phyloP scores from a whole-genome alignment of 164 flowering plant species.

The Aristolochia californica region DNA sequence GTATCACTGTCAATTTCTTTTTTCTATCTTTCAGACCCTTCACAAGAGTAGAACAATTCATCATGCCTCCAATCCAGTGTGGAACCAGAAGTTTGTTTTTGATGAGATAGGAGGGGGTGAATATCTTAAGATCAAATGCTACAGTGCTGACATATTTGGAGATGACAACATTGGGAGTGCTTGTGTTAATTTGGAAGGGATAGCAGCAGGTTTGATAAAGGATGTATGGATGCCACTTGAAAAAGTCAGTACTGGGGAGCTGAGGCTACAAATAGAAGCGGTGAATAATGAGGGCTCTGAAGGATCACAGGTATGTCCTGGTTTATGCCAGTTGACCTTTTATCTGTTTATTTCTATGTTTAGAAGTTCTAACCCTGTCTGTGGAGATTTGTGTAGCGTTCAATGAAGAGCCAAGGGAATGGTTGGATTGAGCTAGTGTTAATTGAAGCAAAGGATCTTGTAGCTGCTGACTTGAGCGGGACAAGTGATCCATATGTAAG shows the following conservation, averaged over 20 bases:
- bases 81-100: conserved; percentile 89
- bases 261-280: conserved; percentile 71
- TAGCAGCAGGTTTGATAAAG: conserved; percentile 52
- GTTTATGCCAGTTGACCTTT: not conserved
- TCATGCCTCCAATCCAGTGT: conserved; percentile 38
- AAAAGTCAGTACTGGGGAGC: conserved; percentile 78
- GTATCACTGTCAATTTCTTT: not conserved
- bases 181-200: conserved; percentile 75
- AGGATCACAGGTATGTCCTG: conserved; percentile 38
- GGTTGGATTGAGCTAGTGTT: conserved; percentile 85
- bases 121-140: conserved; percentile 73
- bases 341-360: not conserved
- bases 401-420: conserved; percentile 24
- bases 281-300: conserved; percentile 31
- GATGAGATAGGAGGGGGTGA: conserved; percentile 82
- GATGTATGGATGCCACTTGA: conserved; percentile 93
- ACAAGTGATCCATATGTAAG: conserved; percentile 95
- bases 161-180: conserved; percentile 83
- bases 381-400: conserved; percentile 19
- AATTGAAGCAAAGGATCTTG: conserved; percentile 74
- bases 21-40: conserved; percentile 34
- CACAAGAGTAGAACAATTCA: conserved; percentile 45
- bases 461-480: conserved; percentile 85
- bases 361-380: not conserved
- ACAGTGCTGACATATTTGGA: conserved; percentile 51